Evolutionary conservation across 768 basidiomycete species (phyloP).

Genomic region (Xerocomus potaroensis): DNA sequence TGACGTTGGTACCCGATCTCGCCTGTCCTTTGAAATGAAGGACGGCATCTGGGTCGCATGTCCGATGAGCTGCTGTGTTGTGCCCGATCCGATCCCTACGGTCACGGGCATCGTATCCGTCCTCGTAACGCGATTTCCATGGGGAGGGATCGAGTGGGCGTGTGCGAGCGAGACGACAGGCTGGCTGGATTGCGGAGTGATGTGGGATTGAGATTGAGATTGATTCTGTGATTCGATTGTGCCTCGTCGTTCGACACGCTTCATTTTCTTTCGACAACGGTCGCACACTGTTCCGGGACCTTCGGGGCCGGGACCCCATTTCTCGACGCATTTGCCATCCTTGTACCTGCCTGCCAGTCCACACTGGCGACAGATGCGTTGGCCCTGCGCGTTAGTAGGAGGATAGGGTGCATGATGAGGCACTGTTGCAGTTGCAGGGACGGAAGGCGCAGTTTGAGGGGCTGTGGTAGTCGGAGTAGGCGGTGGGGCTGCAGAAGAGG

Average conservation of each 20-base stretch:
- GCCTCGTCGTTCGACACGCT: constrained; percentile 71
- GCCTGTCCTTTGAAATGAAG: constrained; percentile 25
- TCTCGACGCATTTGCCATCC: constrained; percentile 82
- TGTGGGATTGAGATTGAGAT: constrained; percentile 16
- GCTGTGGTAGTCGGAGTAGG: constrained; percentile 11
- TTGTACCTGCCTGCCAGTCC: constrained; percentile 72
- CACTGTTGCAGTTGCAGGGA: neutral
- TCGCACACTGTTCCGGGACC: constrained; percentile 84
- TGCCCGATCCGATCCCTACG: constrained; percentile 22
- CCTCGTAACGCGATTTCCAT: constrained; percentile 23
- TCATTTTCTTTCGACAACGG: constrained; percentile 85
- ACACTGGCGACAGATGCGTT: constrained; percentile 75
- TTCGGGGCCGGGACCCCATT: constrained; percentile 83
- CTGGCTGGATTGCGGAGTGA: constrained; percentile 9
- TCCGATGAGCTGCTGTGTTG: constrained; percentile 25
- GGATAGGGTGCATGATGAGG: constrained; percentile 23
- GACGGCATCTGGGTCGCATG: constrained; percentile 20
- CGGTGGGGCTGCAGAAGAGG: constrained; percentile 8
- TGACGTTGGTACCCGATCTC: constrained; percentile 26
- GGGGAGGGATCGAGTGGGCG: constrained; percentile 18
- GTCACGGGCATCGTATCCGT: constrained; percentile 32
- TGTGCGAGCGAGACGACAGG: constrained; percentile 7
- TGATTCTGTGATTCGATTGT: constrained; percentile 48
- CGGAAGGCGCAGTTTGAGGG: constrained; percentile 7
- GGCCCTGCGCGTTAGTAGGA: constrained; percentile 53